phyloP scores from a whole-genome alignment of 2,329 filamentous ascomycete species.

The Claviceps arundinis region DNA sequence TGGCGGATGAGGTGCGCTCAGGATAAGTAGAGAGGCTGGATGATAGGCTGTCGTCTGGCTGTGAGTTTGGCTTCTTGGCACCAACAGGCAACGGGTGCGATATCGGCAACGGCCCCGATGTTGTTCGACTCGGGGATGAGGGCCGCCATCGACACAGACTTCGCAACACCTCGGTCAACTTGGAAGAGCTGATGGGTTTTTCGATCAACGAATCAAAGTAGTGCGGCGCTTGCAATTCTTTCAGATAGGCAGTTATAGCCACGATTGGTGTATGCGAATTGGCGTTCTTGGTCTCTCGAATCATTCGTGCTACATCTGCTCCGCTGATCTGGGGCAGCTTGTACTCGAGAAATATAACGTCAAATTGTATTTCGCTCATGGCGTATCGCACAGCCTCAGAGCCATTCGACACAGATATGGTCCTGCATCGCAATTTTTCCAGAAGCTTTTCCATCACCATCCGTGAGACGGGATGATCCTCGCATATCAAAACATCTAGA shows the following conservation, averaged over 20 bases:
- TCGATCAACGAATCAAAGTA: conserved; percentile 93
- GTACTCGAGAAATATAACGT: conserved; percentile 97
- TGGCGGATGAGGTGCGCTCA: conserved; percentile 57
- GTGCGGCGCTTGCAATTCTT: conserved; percentile 87
- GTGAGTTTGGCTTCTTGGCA: conserved; percentile 49
- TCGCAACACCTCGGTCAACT: conserved; percentile 77
- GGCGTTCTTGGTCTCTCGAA: conserved; percentile 88
- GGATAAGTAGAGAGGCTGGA: conserved; percentile 62
- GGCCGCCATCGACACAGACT: conserved; percentile 90
- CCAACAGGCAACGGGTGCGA: conserved; percentile 49
- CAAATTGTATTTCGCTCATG: conserved; percentile 94
- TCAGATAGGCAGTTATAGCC: conserved; percentile 93
- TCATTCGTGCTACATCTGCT: conserved; percentile 92
- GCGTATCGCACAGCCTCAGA: conserved; percentile 87
- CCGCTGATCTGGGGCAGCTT: conserved; percentile 91
- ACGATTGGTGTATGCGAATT: conserved; percentile 94
- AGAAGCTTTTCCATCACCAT: conserved; percentile 98
- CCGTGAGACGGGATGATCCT: conserved; percentile 91
- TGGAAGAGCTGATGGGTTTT: conserved; percentile 88
- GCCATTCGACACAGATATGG: conserved; percentile 80
- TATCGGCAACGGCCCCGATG: conserved; percentile 34
- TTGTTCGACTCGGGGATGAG: conserved; percentile 37
- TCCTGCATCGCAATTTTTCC: conserved; percentile 88
- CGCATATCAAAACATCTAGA: conserved; percentile 87
- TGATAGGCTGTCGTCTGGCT: conserved; percentile 70